These are phyloP conservation scores for Mycena floridula DNA, from an alignment of 768 basidiomycete species.

Conservation along the genomic window DNA sequence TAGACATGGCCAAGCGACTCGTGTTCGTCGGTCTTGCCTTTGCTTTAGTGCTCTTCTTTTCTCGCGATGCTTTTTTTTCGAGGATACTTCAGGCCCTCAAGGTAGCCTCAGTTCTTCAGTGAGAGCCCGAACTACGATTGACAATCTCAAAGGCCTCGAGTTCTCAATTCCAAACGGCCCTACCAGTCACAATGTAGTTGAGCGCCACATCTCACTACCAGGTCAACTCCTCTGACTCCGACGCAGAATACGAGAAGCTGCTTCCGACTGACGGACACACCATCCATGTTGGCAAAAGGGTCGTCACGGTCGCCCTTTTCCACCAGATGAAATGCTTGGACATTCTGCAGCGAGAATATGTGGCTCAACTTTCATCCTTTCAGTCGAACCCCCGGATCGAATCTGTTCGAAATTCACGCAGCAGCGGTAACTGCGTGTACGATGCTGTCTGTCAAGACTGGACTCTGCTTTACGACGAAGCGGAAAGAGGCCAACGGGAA, in stretches of 20 bases:
- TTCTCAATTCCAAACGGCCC: too few relatives aligned
- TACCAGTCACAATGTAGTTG: constrained; percentile 32
- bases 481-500: neutral
- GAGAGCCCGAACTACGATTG: too few relatives aligned
- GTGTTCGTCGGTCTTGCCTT: too few relatives aligned
- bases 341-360: neutral
- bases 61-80: too few relatives aligned
- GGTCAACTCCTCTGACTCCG: constrained; percentile 40
- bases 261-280: constrained; percentile 30
- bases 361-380: neutral
- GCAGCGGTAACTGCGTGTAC: neutral
- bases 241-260: constrained; percentile 42
- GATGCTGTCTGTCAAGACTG: neutral
- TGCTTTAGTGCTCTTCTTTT: too few relatives aligned
- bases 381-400: neutral
- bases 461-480: neutral
- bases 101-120: too few relatives aligned
- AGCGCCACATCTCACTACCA: constrained; percentile 44
- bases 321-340: neutral
- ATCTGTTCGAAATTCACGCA: neutral
- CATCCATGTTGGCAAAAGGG: neutral
- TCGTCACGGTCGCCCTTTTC: neutral
- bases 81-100: too few relatives aligned
- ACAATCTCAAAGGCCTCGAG: too few relatives aligned
- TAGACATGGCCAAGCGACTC: too few relatives aligned